These are phyloP conservation scores for Solanum okadae DNA, from an alignment of 257 asterid genomes.

Conservation along the genomic window DNA sequence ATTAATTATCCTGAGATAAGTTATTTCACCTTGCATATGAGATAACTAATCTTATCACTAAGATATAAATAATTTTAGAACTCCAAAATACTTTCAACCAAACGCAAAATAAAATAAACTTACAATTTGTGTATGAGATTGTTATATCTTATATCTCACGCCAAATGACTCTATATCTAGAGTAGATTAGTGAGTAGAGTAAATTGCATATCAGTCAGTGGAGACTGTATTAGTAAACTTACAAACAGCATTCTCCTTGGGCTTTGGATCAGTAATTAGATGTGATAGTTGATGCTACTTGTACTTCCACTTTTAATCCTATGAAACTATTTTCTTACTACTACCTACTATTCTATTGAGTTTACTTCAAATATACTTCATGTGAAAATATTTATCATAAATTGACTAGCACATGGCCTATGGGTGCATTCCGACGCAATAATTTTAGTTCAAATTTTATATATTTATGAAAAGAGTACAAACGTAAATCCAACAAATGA, in stretches of 20 bases:
- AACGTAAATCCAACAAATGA: too few relatives aligned
- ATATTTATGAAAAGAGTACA: not conserved
- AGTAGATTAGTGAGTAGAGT: not conserved
- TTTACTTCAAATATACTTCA: not conserved
- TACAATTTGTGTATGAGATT: too few relatives aligned
- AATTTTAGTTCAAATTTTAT: not conserved
- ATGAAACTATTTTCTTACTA: not conserved
- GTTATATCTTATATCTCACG: too few relatives aligned
- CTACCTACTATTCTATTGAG: not conserved
- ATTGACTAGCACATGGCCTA: not conserved
- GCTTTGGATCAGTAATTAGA: not conserved
- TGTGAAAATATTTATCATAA: not conserved
- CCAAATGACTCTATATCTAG: rapidly evolving
- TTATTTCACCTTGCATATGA: too few relatives aligned
- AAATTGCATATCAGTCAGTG: not conserved
- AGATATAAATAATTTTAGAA: too few relatives aligned
- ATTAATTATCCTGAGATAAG: too few relatives aligned
- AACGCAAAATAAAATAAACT: too few relatives aligned
- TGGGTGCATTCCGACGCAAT: not conserved
- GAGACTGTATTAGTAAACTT: not conserved
- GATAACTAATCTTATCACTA: too few relatives aligned
- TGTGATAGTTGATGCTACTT: not conserved
- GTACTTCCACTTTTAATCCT: not conserved
- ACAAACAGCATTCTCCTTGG: not conserved
- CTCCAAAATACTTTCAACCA: too few relatives aligned